These are phyloP conservation scores for Ceratocystis huliohia DNA, from an alignment of 2,329 filamentous ascomycete species.

Conservation along the genomic window DNA sequence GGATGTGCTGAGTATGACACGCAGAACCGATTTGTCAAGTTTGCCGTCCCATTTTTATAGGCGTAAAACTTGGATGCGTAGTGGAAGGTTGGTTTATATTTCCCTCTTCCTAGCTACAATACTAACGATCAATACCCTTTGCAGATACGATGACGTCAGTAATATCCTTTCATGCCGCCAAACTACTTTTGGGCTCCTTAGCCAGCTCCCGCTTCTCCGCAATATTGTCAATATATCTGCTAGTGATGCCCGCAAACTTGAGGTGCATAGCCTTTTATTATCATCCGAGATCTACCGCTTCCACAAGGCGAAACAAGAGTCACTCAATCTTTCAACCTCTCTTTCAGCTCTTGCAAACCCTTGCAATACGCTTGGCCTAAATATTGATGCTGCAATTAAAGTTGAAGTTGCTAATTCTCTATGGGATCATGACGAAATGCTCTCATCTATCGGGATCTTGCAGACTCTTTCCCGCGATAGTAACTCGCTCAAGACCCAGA, in stretches of 20 bases:
- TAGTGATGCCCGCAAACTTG: slow-evolving; percentile 53
- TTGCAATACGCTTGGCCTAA: slow-evolving; percentile 58
- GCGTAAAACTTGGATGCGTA: slow-evolving; percentile 68
- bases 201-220: slow-evolving; percentile 53
- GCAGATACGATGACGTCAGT: slow-evolving; percentile 62
- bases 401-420: slow-evolving; percentile 79
- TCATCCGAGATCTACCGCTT: slow-evolving; percentile 64
- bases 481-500: slow-evolving; percentile 52
- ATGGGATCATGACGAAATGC: slow-evolving; percentile 88
- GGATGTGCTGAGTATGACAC: slow-evolving; percentile 54
- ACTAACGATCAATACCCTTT: slow-evolving; percentile 15
- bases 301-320: slow-evolving; percentile 74
- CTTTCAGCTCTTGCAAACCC: slow-evolving; percentile 63
- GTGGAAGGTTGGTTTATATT: slow-evolving; percentile 50
- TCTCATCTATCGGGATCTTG: slow-evolving; percentile 77
- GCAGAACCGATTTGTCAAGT: slow-evolving; percentile 46
- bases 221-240: slow-evolving; percentile 47
- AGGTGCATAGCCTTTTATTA: slow-evolving; percentile 64
- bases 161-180: slow-evolving; percentile 72
- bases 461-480: slow-evolving; percentile 46
- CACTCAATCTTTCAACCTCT: slow-evolving; percentile 70
- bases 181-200: slow-evolving; percentile 68
- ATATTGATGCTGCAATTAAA: slow-evolving; percentile 62
- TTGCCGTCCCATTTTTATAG: slow-evolving; percentile 50
- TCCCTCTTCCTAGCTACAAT: slow-evolving; percentile 22